Evolutionary conservation across 2,329 filamentous ascomycete species (phyloP).

Genomic region (Phialocephala subalpina): DNA sequence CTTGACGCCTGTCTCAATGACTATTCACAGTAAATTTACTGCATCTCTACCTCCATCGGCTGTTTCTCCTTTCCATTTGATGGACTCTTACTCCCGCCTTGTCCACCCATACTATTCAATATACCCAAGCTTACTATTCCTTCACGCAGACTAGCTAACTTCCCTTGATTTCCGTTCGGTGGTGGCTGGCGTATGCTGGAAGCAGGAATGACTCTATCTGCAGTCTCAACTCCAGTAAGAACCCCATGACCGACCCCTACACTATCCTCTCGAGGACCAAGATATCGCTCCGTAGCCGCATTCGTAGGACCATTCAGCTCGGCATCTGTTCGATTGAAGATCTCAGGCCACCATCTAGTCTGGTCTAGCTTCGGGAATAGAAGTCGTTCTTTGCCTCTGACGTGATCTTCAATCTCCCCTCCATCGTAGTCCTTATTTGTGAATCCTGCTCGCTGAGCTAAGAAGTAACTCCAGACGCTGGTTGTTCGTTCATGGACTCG

Average conservation of each 20-base stretch:
- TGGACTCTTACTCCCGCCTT: conserved; percentile 38
- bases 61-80: conserved; percentile 35
- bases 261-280: conserved; percentile 28
- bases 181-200: conserved; percentile 38
- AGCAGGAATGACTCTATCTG: conserved; percentile 30
- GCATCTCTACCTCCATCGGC: conserved; percentile 59
- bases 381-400: conserved; percentile 81
- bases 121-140: conserved; percentile 54
- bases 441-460: conserved; percentile 82
- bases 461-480: conserved; percentile 96
- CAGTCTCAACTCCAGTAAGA: conserved; percentile 41
- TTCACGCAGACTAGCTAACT: conserved; percentile 52
- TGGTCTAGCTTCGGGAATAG: conserved; percentile 81
- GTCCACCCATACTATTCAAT: conserved; percentile 42
- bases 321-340: conserved; percentile 84
- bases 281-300: conserved; percentile 50
- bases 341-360: conserved; percentile 92
- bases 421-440: conserved; percentile 81
- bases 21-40: conserved; percentile 40
- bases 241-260: conserved; percentile 26
- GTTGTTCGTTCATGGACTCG: conserved; percentile 75
- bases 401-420: conserved; percentile 75
- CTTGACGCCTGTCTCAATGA: conserved; percentile 3
- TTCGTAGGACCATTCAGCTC: conserved; percentile 87
- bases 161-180: conserved; percentile 40